These are phyloP conservation scores for Carex scoparia DNA, from an alignment of 176 grass and related monocot species.

Conservation along the genomic window DNA sequence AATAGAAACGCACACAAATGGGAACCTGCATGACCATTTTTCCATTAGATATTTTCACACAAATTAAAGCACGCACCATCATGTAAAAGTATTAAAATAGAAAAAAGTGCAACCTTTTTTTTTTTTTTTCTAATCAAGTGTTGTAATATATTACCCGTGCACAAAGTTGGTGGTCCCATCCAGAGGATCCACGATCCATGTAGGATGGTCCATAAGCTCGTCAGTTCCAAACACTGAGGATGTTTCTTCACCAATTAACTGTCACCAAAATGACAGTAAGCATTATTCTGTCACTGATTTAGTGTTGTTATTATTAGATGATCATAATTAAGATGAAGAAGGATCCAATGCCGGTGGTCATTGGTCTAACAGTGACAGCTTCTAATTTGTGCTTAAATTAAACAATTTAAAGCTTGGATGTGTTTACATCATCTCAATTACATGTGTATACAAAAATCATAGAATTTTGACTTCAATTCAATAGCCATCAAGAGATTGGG, in stretches of 20 bases:
- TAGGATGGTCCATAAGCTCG: slow-evolving; percentile 76
- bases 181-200: slow-evolving; percentile 94
- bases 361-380: background rate
- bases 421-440: background rate
- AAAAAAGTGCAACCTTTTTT: background rate
- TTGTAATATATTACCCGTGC: slow-evolving; percentile 53
- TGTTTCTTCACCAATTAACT: slow-evolving; percentile 96
- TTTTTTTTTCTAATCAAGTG: background rate
- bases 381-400: background rate
- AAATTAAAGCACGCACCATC: background rate
- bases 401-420: background rate
- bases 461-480: background rate
- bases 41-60: background rate
- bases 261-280: background rate
- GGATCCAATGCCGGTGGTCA: background rate
- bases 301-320: background rate
- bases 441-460: background rate
- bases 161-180: slow-evolving; percentile 99
- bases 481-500: background rate
- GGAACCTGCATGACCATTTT: slow-evolving; percentile 48
- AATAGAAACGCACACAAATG: slow-evolving; percentile 93
- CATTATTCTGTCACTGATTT: background rate
- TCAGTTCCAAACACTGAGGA: slow-evolving; percentile 64
- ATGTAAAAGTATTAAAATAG: background rate
- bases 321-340: background rate